These are phyloP conservation scores for Boletus subcaerulescens DNA, from an alignment of 768 basidiomycete genomes.

Conservation along the genomic window DNA sequence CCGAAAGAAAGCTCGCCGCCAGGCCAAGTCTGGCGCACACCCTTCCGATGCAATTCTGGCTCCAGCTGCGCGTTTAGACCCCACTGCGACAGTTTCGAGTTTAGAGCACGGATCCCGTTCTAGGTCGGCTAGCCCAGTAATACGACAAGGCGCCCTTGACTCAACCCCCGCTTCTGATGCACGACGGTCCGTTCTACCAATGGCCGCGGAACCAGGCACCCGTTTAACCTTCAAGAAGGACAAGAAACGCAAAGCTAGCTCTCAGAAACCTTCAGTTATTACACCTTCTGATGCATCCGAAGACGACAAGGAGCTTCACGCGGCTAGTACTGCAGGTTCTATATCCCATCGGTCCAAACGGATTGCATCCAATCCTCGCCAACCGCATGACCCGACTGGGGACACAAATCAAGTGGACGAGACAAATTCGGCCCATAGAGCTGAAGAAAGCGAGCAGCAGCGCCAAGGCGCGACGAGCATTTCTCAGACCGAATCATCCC, in stretches of 20 bases:
- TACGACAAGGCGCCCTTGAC: background rate
- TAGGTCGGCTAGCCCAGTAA: background rate
- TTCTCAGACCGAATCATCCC: background rate
- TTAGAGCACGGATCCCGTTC: background rate
- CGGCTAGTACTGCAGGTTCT: background rate
- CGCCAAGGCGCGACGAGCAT: background rate
- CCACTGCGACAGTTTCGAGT: background rate
- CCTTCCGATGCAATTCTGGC: constrained; percentile 10
- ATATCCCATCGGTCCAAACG: constrained; percentile 13
- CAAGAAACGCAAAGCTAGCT: constrained; percentile 23
- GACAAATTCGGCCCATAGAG: background rate
- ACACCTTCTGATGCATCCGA: constrained; percentile 22
- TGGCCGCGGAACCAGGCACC: background rate
- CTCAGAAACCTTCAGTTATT: constrained; percentile 18
- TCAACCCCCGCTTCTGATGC: background rate
- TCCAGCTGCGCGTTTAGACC: background rate
- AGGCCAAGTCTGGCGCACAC: background rate
- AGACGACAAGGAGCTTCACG: constrained; percentile 13
- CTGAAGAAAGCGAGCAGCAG: background rate
- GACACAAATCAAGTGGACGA: background rate
- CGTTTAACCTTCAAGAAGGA: background rate
- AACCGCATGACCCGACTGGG: background rate
- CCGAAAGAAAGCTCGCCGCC: background rate
- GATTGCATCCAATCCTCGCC: constrained; percentile 2
- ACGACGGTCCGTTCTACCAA: background rate